These are phyloP conservation scores for Lodderomyces parapsilosis DNA, from an alignment of 1,139 yeast genomes.

Conservation along the genomic window DNA sequence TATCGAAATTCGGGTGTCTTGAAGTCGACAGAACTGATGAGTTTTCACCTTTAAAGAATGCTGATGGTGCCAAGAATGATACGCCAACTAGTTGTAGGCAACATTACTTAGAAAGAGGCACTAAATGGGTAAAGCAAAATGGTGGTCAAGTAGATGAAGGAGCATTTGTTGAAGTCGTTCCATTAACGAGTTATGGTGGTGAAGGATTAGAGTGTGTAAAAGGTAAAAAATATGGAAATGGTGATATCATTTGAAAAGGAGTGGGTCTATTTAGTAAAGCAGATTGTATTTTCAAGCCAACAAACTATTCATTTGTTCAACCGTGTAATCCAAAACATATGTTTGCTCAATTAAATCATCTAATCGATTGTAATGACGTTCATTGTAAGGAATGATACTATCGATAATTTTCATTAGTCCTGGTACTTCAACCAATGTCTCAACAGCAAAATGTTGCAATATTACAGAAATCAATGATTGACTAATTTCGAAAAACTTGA, in stretches of 20 bases:
- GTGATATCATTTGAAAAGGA: constrained; percentile 36
- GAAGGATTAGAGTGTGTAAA: constrained; percentile 69
- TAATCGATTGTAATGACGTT: constrained; percentile 75
- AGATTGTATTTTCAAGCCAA: constrained; percentile 10
- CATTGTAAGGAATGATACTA: constrained; percentile 77
- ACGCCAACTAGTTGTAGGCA: constrained; percentile 79
- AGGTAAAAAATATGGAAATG: constrained; percentile 49
- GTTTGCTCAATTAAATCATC: constrained; percentile 84
- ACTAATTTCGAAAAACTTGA: constrained; percentile 74
- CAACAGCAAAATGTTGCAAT: constrained; percentile 52
- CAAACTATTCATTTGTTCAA: constrained; percentile 67
- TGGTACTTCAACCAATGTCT: constrained; percentile 59
- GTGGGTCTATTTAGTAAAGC: background rate
- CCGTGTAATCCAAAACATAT: constrained; percentile 78
- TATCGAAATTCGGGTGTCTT: constrained; percentile 81
- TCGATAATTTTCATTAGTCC: constrained; percentile 71
- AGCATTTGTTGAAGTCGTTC: constrained; percentile 72
- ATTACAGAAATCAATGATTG: constrained; percentile 73
- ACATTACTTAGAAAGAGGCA: constrained; percentile 65
- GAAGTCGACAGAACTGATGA: constrained; percentile 86
- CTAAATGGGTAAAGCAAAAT: constrained; percentile 69
- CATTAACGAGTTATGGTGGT: constrained; percentile 76
- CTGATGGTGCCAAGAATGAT: constrained; percentile 76
- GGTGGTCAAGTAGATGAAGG: constrained; percentile 62
- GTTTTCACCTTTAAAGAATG: constrained; percentile 93